Percentiles rank a stretch among this genome's conserved stretches.
Evolutionary conservation across 192 early-diverging fungal genomes (phyloP).

Genomic region (Coemansia sp.): DNA sequence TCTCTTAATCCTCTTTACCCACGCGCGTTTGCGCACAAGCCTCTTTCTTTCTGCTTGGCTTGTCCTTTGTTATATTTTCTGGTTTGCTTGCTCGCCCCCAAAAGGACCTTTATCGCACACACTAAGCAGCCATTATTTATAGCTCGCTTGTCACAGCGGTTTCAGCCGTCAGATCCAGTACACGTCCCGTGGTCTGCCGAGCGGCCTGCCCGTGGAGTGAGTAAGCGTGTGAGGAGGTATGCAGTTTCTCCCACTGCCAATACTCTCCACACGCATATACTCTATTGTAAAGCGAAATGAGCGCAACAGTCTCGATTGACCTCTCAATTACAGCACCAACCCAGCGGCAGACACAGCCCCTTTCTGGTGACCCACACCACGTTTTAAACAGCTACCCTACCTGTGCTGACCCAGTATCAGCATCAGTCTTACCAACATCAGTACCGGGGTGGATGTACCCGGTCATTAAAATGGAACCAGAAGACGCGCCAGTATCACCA

Average conservation of each 20-base stretch:
- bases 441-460: not conserved
- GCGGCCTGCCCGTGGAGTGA: not conserved
- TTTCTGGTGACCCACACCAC: not conserved
- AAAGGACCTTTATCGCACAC: not conserved
- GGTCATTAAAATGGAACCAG: not conserved
- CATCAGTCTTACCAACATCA: not conserved
- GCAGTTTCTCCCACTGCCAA: not conserved
- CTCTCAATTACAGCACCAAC: not conserved
- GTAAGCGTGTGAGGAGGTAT: not conserved
- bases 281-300: conserved; percentile 5
- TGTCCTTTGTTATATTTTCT: not conserved
- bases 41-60: not conserved
- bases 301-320: not conserved
- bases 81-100: not conserved
- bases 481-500: conserved; percentile 2
- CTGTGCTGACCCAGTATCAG: not conserved
- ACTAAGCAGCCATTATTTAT: not conserved
- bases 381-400: not conserved
- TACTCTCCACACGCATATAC: not conserved
- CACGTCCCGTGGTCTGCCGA: not conserved
- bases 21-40: not conserved
- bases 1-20: not conserved
- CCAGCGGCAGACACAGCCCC: not conserved
- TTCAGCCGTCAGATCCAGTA: not conserved
- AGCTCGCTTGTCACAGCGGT: not conserved